phyloP scores from a whole-genome alignment of 2,329 filamentous ascomycete species.

The Ceratocystis ficicola region DNA sequence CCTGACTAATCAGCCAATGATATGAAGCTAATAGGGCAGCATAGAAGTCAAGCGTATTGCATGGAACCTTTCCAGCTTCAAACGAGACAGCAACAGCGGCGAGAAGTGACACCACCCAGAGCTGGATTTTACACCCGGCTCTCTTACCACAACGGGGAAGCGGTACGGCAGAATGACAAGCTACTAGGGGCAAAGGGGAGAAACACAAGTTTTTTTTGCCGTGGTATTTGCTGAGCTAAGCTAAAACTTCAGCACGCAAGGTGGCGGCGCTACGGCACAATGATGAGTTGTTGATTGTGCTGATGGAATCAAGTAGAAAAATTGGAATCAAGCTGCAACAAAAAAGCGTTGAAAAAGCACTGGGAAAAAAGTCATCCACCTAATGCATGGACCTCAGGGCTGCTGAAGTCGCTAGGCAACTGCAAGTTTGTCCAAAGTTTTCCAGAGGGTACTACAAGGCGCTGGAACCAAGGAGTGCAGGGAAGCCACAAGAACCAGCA shows the following conservation, averaged over 20 bases:
- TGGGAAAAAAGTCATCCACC: not conserved
- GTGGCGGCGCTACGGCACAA: not conserved
- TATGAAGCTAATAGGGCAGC: conserved; percentile 4
- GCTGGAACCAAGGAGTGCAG: not conserved
- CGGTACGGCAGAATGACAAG: conserved; percentile 5
- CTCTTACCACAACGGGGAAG: not conserved
- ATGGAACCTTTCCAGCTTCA: conserved; percentile 18
- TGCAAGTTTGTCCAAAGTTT: not conserved
- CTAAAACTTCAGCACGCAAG: not conserved
- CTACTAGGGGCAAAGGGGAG: not conserved
- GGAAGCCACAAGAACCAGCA: not conserved
- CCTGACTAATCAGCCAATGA: conserved; percentile 20
- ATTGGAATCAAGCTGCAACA: not conserved
- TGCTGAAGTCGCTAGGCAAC: not conserved
- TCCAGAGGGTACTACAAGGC: not conserved
- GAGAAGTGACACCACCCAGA: not conserved
- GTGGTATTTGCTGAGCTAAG: not conserved
- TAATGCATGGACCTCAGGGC: not conserved
- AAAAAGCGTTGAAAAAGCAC: not conserved
- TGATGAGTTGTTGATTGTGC: not conserved
- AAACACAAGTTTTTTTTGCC: not conserved
- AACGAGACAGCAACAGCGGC: not conserved
- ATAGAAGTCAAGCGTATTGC: conserved; percentile 20
- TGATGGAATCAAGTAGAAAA: conserved; percentile 1
- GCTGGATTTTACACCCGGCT: conserved; percentile 1